These are phyloP conservation scores for Wickerhamiella galacta DNA, from an alignment of 805 yeast species.

Conservation along the genomic window DNA sequence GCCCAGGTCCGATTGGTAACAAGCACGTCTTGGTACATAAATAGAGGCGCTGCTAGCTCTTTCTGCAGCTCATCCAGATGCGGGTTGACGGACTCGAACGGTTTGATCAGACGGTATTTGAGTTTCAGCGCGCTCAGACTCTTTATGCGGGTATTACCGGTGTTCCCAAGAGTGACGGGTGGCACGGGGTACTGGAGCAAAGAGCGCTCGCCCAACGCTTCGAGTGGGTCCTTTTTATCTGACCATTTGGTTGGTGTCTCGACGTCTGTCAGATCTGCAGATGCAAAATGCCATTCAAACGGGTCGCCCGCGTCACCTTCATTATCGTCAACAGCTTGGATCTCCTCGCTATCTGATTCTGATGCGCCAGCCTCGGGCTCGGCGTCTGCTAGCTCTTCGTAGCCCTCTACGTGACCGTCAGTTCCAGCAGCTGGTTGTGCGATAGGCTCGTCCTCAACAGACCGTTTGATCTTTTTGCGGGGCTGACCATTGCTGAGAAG, in stretches of 20 bases:
- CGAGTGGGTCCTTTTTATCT: background rate
- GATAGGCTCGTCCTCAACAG: conserved; percentile 8
- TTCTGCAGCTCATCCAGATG: conserved; percentile 31
- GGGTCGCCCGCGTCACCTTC: conserved; percentile 41
- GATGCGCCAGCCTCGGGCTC: conserved; percentile 9
- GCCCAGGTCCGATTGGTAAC: conserved; percentile 37
- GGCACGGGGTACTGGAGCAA: background rate
- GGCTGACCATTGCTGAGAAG: conserved; percentile 28
- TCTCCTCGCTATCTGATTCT: conserved; percentile 15
- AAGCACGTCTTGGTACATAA: conserved; percentile 55
- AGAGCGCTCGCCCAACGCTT: background rate
- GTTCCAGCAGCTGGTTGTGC: conserved; percentile 20
- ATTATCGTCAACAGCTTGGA: conserved; percentile 24
- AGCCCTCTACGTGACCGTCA: conserved; percentile 16
- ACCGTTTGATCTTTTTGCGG: conserved; percentile 22
- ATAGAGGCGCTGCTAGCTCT: conserved; percentile 43
- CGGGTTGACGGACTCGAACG: conserved; percentile 20
- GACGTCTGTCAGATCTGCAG: conserved; percentile 21
- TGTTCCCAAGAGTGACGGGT: background rate
- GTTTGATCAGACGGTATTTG: conserved; percentile 27
- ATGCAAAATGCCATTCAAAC: conserved; percentile 59
- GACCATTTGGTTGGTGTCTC: conserved; percentile 13
- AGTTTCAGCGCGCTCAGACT: conserved; percentile 22
- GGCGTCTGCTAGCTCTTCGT: conserved; percentile 5
- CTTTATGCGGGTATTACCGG: conserved; percentile 14